A percentile compares a stretch with the other conserved stretches of the same genome.
Conservation (phyloP, 495 filamentous ascomycete species). For the Glarea lozoyensis region DNA sequence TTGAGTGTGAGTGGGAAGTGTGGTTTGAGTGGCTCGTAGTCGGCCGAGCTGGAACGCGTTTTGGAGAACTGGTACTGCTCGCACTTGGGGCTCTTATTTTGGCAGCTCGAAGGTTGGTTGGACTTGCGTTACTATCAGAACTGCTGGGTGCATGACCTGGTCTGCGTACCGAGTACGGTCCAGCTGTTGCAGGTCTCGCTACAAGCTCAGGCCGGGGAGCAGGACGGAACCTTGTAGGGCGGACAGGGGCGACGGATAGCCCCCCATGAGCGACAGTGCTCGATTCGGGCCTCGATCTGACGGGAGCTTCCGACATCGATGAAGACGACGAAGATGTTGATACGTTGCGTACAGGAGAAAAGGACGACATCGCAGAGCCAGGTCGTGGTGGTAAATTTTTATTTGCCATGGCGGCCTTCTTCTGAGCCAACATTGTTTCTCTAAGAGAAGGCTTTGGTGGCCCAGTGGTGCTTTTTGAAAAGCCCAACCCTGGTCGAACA, state of each 20-base stretch:
- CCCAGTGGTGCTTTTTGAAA: conserved; percentile 47
- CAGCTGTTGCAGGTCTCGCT: conserved; percentile 45
- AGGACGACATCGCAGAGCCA: conserved; percentile 62
- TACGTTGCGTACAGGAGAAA: conserved; percentile 47
- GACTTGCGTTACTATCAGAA: conserved; percentile 22
- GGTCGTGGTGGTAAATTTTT: conserved; percentile 59
- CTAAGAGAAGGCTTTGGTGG: conserved; percentile 50
- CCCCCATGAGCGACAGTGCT: conserved; percentile 32
- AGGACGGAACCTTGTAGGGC: conserved; percentile 32
- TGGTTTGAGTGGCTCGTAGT: conserved; percentile 24
- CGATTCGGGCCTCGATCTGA: conserved; percentile 31
- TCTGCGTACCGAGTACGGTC: conserved; percentile 46
- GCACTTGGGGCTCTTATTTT: conserved; percentile 17
- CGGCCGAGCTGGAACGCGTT: conserved; percentile 12
- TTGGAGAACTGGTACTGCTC: conserved; percentile 14
- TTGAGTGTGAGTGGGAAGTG: conserved; percentile 20
- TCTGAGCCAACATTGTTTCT: conserved; percentile 78
- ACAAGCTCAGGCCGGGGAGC: conserved; percentile 34
- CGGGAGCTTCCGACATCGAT: conserved; percentile 20
- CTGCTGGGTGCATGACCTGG: conserved; percentile 35
- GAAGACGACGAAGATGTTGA: conserved; percentile 34
- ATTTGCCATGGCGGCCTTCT: conserved; percentile 53
- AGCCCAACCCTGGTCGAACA: conserved; percentile 40
- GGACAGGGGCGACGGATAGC: conserved; percentile 46
- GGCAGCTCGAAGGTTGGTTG: conserved; percentile 9